phyloP scores from a whole-genome alignment of 2,329 filamentous ascomycete species.

The Parasarocladium wereldwijsianum region DNA sequence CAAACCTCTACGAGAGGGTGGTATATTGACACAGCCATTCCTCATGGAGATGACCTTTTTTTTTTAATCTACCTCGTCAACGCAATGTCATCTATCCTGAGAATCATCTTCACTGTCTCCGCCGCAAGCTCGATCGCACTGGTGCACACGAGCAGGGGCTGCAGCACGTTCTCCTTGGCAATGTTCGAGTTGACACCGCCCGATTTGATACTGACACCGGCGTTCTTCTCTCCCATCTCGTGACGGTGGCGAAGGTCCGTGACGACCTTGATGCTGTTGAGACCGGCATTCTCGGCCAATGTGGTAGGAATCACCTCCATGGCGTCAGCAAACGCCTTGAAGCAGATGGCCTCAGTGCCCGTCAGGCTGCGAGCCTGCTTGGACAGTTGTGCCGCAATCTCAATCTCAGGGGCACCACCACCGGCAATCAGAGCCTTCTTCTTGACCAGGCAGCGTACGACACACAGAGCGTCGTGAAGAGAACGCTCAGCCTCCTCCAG shows the following conservation, averaged over 20 bases:
- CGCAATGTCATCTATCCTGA: constrained; percentile 53
- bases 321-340: constrained; percentile 96
- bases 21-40: constrained; percentile 22
- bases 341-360: constrained; percentile 94
- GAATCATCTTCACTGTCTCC: constrained; percentile 94
- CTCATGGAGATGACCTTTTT: constrained; percentile 12
- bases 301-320: constrained; percentile 96
- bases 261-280: constrained; percentile 98
- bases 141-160: constrained; percentile 90
- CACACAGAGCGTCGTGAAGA: constrained; percentile 92
- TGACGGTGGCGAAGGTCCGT: constrained; percentile 90
- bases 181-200: constrained; percentile 96
- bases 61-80: constrained; percentile 46
- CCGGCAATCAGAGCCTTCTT: constrained; percentile 98
- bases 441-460: constrained; percentile 94
- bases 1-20: constrained; percentile 10
- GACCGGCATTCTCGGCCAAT: constrained; percentile 87
- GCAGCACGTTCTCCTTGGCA: constrained; percentile 88
- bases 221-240: constrained; percentile 87
- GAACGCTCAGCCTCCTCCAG: constrained; percentile 94
- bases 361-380: constrained; percentile 69
- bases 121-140: constrained; percentile 94
- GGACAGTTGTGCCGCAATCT: constrained; percentile 77
- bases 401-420: constrained; percentile 90
- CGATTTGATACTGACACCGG: constrained; percentile 95